Evolutionary conservation across 2,329 filamentous ascomycete species (phyloP), one percentile per base, ranked within the genome.

Genomic region (Aureobasidium sp.): DNA sequence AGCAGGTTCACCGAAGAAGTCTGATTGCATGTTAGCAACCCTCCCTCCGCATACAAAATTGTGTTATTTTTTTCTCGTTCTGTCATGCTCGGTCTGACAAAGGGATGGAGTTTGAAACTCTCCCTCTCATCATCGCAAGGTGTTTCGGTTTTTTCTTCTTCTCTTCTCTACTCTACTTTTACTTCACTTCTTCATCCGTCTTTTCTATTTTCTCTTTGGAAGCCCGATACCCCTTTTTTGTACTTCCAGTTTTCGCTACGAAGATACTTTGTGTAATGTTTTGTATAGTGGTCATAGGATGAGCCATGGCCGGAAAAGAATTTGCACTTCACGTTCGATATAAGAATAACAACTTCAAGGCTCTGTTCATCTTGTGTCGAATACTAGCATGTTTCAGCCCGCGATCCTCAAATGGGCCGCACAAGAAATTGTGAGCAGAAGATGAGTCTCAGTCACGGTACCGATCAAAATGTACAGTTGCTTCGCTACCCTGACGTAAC

Each of bases 1-100:
- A 70, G 68, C 63, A 64, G 67, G 34, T 70, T 70, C 60, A 69
- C 68, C 17, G 68, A 70, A 51, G 67, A 70, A 52, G 68, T 70
- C 37, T 69, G 61, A 64, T 57, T 10, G 29, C 32, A 41, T 29
- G 36, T 34, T 9, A 9, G 4, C 23, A 20, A 20, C 10, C 8
- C 42, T 8, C 26, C n/a, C 15, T 39, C 8, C n/a, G 17, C 36
- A 39, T 23, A 41, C 23, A 34, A 52, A 55, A 42, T 20, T 20
- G 20, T 20, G 42, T 39, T 37, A 4, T 37, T 55, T 59, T 41
- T 37, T 50, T 23, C 26, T 50, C 58, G 48, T 46, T 61, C 17
- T 5, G 29, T 50, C 47, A n/a, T 20, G 53, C 32, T 13, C 29
- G 37, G 13, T 29, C 44, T 52, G 29, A 23, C 26, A 5, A 10